Percentiles rank a stretch among this genome's conserved stretches.
Conservation (phyloP, 768 basidiomycete species). For the Rhodosporidiobolus odoratus region DNA sequence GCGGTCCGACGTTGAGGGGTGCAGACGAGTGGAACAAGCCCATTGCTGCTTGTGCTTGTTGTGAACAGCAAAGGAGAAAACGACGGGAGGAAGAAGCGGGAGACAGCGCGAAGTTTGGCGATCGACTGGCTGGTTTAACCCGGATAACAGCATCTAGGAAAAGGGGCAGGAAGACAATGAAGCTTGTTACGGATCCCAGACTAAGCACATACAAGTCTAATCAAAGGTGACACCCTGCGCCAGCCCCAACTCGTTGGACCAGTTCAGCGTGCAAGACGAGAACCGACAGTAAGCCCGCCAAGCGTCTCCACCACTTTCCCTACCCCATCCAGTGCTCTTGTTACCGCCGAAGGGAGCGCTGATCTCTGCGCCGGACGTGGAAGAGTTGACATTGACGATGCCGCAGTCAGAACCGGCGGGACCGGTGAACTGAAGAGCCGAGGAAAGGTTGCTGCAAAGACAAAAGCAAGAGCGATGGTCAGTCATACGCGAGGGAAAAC, state of each 20-base stretch:
- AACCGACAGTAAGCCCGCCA: constrained; percentile 56
- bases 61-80: background rate
- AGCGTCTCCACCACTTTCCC: constrained; percentile 95
- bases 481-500: too few relatives aligned
- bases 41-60: background rate
- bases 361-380: constrained; percentile 66
- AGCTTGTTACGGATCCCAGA: background rate
- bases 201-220: background rate
- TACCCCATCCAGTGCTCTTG: constrained; percentile 61
- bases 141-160: background rate
- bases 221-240: constrained; percentile 86
- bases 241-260: constrained; percentile 77
- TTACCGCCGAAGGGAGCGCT: constrained; percentile 79
- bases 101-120: too few relatives aligned
- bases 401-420: constrained; percentile 83
- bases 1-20: constrained; percentile 4
- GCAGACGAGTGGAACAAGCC: background rate
- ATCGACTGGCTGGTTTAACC: too few relatives aligned
- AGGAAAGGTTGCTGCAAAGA: constrained; percentile 57
- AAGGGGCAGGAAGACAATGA: background rate
- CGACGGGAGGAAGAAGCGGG: background rate
- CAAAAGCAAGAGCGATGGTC: background rate
- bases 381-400: constrained; percentile 61
- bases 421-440: constrained; percentile 86
- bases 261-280: constrained; percentile 89